Evolutionary conservation across 129 eudicot species (phyloP).

Genomic region (Pseudognaphalium luteoalbum): DNA sequence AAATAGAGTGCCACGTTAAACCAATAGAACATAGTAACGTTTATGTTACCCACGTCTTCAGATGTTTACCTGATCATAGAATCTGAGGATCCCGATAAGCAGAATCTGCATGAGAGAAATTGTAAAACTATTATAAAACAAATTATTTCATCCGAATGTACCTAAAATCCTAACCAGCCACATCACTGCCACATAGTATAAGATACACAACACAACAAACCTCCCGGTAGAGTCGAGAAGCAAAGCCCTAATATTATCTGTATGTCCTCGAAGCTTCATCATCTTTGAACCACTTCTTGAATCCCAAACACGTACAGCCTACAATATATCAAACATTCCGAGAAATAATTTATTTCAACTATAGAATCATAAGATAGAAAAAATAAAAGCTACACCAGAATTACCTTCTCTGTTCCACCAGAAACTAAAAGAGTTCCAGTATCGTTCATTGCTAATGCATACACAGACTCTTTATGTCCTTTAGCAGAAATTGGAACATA

Average conservation of each 20-base stretch:
- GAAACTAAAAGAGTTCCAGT: conserved; percentile 94
- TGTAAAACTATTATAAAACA: background rate
- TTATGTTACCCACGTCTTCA: background rate
- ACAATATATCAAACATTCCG: conserved; percentile 22
- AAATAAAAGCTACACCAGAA: background rate
- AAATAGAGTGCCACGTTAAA: conserved; percentile 15
- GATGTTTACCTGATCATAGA: conserved; percentile 87
- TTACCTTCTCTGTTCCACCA: conserved; percentile 99
- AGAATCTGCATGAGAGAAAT: conserved; percentile 56
- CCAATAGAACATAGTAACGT: background rate
- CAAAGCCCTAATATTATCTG: conserved; percentile 88
- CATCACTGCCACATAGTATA: background rate
- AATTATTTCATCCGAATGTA: background rate
- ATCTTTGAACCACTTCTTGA: conserved; percentile 87
- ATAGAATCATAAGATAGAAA: background rate
- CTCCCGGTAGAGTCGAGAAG: conserved; percentile 92
- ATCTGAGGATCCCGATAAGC: conserved; percentile 98
- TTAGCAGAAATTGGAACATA: conserved; percentile 77
- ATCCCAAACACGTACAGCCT: conserved; percentile 99
- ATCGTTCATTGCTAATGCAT: conserved; percentile 93
- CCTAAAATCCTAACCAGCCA: background rate
- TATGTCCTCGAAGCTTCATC: conserved; percentile 97
- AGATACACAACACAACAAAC: conserved; percentile 41
- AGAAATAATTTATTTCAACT: background rate
- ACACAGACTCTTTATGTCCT: conserved; percentile 99